Evolutionary conservation across 1,284 basidiomycete genomes (phyloP).

Genomic region (Pseudozyma sp.): DNA sequence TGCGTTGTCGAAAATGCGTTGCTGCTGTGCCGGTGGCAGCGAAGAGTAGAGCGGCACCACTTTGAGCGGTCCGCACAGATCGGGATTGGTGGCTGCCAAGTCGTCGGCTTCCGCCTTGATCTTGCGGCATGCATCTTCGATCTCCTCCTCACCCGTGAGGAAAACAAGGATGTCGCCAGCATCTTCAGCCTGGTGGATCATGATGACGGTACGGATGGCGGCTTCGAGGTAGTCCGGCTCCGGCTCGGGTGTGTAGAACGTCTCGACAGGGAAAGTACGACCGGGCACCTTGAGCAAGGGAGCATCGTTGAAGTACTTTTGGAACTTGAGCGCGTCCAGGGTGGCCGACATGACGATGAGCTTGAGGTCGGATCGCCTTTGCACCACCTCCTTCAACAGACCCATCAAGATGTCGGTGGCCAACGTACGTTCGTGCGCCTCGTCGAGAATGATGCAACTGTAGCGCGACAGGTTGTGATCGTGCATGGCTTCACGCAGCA

Average conservation of each 20-base stretch:
- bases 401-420: conserved; percentile 99
- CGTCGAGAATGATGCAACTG: conserved; percentile 97
- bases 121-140: conserved; percentile 94
- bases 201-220: conserved; percentile 93
- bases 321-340: conserved; percentile 95
- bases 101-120: conserved; percentile 79
- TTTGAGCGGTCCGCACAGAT: conserved; percentile 76
- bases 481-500: conserved; percentile 94
- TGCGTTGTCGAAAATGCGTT: conserved; percentile 91
- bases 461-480: conserved; percentile 89
- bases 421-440: conserved; percentile 97
- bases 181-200: conserved; percentile 97
- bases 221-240: conserved; percentile 98
- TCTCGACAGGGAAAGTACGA: conserved; percentile 93
- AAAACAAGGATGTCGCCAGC: conserved; percentile 93
- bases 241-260: conserved; percentile 93
- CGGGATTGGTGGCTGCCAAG: conserved; percentile 60
- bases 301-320: conserved; percentile 91
- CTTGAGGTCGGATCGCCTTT: conserved; percentile 87
- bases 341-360: conserved; percentile 99
- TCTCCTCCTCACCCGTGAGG: conserved; percentile 98
- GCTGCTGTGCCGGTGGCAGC: conserved; percentile 90
- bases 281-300: conserved; percentile 96
- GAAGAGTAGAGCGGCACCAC: conserved; percentile 94
- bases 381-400: conserved; percentile 80